Evolutionary conservation across 2,329 filamentous ascomycete genomes (phyloP).

Genomic region (Apiospora marii): DNA sequence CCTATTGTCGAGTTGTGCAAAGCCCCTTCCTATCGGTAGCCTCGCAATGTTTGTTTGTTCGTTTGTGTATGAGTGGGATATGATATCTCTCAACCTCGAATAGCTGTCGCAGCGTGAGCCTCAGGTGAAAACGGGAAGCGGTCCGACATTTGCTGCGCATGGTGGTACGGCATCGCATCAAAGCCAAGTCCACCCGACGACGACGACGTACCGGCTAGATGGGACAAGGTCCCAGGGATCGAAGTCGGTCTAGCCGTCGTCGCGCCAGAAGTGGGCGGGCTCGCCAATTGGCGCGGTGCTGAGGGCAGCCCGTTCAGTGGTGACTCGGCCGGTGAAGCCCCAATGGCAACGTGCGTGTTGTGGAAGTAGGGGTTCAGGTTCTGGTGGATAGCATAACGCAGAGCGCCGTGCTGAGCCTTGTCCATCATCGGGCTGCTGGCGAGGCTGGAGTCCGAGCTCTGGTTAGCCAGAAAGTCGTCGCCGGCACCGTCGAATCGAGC

Average conservation of each 20-base stretch:
- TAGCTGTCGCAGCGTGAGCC: conserved; percentile 59
- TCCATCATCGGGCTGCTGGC: conserved; percentile 49
- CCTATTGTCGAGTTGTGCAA: conserved; percentile 8
- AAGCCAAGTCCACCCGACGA: conserved; percentile 30
- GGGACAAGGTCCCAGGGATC: conserved; percentile 51
- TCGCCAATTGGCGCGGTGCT: conserved; percentile 39
- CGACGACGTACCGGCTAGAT: conserved; percentile 51
- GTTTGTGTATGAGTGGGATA: neutral
- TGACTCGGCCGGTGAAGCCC: conserved; percentile 45
- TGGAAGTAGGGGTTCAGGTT: conserved; percentile 48
- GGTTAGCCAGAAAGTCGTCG: conserved; percentile 45
- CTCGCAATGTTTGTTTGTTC: neutral
- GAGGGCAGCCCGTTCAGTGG: conserved; percentile 38
- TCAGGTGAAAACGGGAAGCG: conserved; percentile 60
- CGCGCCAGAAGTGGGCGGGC: conserved; percentile 44
- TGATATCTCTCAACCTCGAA: conserved; percentile 44
- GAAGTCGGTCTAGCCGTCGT: conserved; percentile 51
- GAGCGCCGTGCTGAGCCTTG: conserved; percentile 46
- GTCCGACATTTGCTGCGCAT: conserved; percentile 50
- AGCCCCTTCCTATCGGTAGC: conserved; percentile 3
- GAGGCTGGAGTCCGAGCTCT: conserved; percentile 47
- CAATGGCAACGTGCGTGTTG: conserved; percentile 40
- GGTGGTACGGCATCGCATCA: conserved; percentile 37
- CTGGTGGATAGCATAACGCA: conserved; percentile 53
- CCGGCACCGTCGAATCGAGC: conserved; percentile 53